A percentile compares a stretch with the other conserved stretches of the same genome.
phyloP scores from a whole-genome alignment of 2,329 filamentous ascomycete genomes.

The Chaetomium sp. region DNA sequence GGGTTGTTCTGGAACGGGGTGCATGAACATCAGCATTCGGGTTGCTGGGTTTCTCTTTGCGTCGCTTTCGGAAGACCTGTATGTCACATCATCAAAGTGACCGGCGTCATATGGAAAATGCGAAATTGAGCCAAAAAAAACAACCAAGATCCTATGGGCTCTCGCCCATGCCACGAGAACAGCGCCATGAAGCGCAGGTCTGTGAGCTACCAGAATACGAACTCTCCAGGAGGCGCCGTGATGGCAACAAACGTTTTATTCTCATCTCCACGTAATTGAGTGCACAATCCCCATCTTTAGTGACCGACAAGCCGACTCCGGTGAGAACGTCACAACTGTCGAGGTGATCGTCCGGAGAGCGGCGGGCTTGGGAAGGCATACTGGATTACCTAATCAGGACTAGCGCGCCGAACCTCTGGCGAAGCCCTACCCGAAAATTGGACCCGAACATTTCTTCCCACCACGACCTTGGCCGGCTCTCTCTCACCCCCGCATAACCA shows the following conservation, averaged over 20 bases:
- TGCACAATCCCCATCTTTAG: no score
- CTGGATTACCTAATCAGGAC: conserved; percentile 17
- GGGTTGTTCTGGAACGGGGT: conserved; percentile 34
- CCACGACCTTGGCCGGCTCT: conserved; percentile 19
- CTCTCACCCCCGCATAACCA: conserved; percentile 22
- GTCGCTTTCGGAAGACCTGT: conserved; percentile 55
- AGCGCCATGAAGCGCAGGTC: conserved; percentile 12
- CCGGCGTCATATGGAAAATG: conserved; percentile 62
- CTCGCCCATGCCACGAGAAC: conserved; percentile 31
- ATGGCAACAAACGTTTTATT: conserved; percentile 6
- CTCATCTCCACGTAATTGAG: background rate
- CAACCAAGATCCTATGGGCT: conserved; percentile 13
- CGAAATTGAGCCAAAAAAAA: conserved; percentile 41
- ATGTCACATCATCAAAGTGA: conserved; percentile 58
- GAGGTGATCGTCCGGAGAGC: background rate
- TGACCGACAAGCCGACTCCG: no score
- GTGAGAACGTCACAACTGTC: background rate
- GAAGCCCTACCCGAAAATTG: conserved; percentile 26
- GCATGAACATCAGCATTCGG: conserved; percentile 46
- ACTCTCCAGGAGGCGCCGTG: conserved; percentile 10
- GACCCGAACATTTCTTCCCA: conserved; percentile 25
- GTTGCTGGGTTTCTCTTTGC: conserved; percentile 52
- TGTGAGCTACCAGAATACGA: conserved; percentile 16
- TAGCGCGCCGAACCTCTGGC: conserved; percentile 13
- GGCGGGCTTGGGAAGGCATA: background rate